phyloP scores from a whole-genome alignment of 2,329 filamentous ascomycete species.

The Cladosporium sp. region DNA sequence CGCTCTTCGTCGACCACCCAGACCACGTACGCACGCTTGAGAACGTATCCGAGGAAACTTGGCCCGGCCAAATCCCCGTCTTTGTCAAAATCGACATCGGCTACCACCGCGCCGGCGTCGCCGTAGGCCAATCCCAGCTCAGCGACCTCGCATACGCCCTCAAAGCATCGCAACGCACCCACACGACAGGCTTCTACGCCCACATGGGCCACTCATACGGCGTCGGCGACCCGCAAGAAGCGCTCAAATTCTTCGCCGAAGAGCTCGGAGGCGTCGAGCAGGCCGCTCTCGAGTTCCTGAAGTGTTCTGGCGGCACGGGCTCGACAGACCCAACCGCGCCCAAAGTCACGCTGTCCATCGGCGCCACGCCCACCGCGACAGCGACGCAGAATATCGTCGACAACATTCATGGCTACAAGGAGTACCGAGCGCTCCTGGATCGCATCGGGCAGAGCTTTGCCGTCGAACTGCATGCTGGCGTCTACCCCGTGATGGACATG shows the following conservation, averaged over 20 bases:
- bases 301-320: constrained; percentile 18
- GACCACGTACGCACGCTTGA: constrained; percentile 54
- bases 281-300: constrained; percentile 39
- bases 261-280: constrained; percentile 56
- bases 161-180: constrained; percentile 37
- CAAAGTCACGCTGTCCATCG: constrained; percentile 60
- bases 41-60: constrained; percentile 40
- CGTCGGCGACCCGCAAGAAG: constrained; percentile 51
- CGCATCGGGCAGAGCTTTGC: constrained; percentile 31
- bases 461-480: constrained; percentile 71
- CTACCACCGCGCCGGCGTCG: constrained; percentile 65
- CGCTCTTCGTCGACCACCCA: constrained; percentile 66
- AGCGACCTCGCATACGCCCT: constrained; percentile 47
- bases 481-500: constrained; percentile 71
- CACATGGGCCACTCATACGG: constrained; percentile 71
- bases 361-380: constrained; percentile 71
- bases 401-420: constrained; percentile 30
- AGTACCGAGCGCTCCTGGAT: constrained; percentile 31
- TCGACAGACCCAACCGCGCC: constrained; percentile 11
- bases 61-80: constrained; percentile 48
- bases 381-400: constrained; percentile 57
- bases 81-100: constrained; percentile 75
- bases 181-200: constrained; percentile 64
- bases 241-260: constrained; percentile 54
- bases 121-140: constrained; percentile 47